Evolutionary conservation across 495 filamentous ascomycete genomes (phyloP).

Genomic region (Evernia prunastri): DNA sequence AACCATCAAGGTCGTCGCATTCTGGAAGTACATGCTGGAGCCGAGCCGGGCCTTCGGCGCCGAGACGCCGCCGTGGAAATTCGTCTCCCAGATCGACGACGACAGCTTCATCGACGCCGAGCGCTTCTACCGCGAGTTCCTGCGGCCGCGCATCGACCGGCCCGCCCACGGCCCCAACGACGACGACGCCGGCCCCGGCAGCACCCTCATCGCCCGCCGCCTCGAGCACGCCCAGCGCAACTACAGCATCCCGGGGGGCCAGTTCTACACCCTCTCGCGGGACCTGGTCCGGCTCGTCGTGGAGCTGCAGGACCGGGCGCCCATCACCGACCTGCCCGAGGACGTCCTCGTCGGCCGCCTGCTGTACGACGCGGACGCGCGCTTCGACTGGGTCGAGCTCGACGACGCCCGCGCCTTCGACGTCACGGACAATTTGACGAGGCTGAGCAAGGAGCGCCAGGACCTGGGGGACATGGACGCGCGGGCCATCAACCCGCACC

Average conservation of each 20-base stretch:
- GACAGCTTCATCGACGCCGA: conserved; percentile 11
- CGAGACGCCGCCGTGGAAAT: conserved; percentile 1
- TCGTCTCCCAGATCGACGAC: conserved; percentile 18
- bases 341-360: conserved; percentile 14
- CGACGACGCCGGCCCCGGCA: not conserved
- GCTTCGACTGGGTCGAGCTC: conserved; percentile 7
- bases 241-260: conserved; percentile 13
- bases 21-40: not conserved
- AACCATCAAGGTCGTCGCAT: conserved; percentile 9
- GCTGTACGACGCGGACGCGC: conserved; percentile 3
- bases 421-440: not conserved
- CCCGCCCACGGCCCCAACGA: too few relatives aligned
- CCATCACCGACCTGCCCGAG: not conserved
- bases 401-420: conserved; percentile 9
- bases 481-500: conserved; percentile 12
- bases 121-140: conserved; percentile 6
- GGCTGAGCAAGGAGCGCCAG: not conserved
- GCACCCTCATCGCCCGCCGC: conserved; percentile 13
- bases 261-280: conserved; percentile 19
- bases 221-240: not conserved
- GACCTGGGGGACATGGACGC: conserved; percentile 7
- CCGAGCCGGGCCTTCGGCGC: not conserved
- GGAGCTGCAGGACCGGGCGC: not conserved
- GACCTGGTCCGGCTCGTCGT: conserved; percentile 10
- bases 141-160: conserved; percentile 5